Evolutionary conservation across 2,329 filamentous ascomycete species (phyloP).

Genomic region (Trichoderma lentiforme): DNA sequence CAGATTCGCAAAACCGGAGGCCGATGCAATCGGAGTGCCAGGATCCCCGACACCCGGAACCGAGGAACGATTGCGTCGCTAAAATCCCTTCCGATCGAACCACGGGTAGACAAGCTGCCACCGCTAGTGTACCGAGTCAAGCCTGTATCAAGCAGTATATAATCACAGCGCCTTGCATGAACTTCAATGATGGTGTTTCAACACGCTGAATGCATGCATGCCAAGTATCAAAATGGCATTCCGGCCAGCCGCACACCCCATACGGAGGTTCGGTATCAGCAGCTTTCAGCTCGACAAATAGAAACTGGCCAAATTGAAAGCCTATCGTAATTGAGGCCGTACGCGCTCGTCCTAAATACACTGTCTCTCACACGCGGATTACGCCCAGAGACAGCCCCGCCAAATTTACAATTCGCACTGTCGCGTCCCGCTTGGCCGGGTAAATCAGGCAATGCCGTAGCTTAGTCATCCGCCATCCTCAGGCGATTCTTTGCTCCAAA

Average conservation of each 20-base stretch:
- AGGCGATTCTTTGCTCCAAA: conserved; percentile 30
- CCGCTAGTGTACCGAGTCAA: neutral
- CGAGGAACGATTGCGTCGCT: neutral
- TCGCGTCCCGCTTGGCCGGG: conserved; percentile 20
- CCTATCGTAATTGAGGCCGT: conserved; percentile 6
- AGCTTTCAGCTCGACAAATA: conserved; percentile 22
- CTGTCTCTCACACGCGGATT: too few species aligned
- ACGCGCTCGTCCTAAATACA: neutral
- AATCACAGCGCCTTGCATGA: neutral
- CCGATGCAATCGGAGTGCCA: neutral
- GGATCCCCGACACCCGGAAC: neutral
- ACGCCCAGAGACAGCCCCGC: neutral
- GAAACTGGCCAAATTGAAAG: conserved; percentile 26
- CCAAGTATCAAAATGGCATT: neutral
- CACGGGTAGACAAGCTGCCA: neutral
- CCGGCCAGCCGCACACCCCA: neutral
- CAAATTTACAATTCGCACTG: conserved; percentile 30
- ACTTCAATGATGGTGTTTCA: neutral
- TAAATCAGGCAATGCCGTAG: conserved; percentile 26
- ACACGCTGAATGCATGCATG: neutral
- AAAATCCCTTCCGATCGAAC: neutral
- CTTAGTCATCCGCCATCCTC: conserved; percentile 35
- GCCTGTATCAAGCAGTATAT: neutral
- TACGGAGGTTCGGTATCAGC: neutral
- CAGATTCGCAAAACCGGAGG: neutral